Evolutionary conservation across 106 monocot genomes (phyloP), one percentile per base, ranked within the genome.

Genomic region (Acorus gramineus): DNA sequence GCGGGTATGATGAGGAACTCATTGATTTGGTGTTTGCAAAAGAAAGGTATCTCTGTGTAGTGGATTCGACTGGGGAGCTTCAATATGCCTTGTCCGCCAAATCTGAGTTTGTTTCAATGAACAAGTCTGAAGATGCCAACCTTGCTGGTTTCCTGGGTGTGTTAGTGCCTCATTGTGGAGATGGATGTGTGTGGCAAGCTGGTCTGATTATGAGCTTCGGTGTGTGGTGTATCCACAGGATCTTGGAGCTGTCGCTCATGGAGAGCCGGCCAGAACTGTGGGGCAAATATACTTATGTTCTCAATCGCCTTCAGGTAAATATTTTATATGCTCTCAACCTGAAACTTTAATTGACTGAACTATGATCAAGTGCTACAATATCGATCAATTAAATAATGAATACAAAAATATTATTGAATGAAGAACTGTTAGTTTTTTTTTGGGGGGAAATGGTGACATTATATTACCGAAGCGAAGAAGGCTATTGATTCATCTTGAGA

Each of bases 211-310:
- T 84, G 8, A 86, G 86, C 60, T 94, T 94, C 66, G 94, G 94
- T 53, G 84, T 90, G 28, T 90, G 94, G 94, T 94, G 94, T 64
- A 78, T 94, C 60, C 86, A 77, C 8, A 81, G 90, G 28, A 83
- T 82, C 55, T 57, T 94, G 44, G 94, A 94, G 66, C 64, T 94
- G 5, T 89, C 86, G 14, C 75, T 90, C 51, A 76, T 90, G 77
- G 94, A 94, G 55, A 94, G 89, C 57, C 71, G 94, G 52, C 94
- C 94, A 11, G 94, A 94, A 67, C 73, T 94, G 10, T 94, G 94
- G 94, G 93, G 94, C 47, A 94, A 90, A 71, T 90, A 94, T 57
- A 94, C 94, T 51, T 94, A 82, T 67, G 94, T 94, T 61, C 84
- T 94, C 44, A 94, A 94, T 68, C 90, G 94, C 8, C 86, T 94